Base-by-base conservation (phyloP, 2,329 filamentous ascomycete genomes). In the Colletotrichum sp. region DNA sequence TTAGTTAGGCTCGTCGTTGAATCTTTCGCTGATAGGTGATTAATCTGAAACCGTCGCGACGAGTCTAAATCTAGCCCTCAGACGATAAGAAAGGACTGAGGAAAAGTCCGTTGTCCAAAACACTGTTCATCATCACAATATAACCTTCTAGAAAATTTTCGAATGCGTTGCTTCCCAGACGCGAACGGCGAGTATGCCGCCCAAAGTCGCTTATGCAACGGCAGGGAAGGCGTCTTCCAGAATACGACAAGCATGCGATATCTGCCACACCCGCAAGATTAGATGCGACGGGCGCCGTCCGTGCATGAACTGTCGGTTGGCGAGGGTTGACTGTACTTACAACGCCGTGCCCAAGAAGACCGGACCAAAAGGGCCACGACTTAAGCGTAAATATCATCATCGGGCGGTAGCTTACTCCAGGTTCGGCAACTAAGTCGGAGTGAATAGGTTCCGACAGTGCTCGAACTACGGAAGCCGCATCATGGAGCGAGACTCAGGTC, bases 331-430 rank as follows among this genome's bases (percentile, higher is more conserved):
- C 3, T 84, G 82, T 70, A 82, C 81, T 0, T 84, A 83, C 68
- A 13, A 81, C 12, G 81, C 81, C 1, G 79, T 83, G 5, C 82
- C 79, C 5, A 83, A 82, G 52, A 83, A 83, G 79, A 83, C 81
- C 2, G 82, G 82, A 0, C 81, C 80, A 1, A 81, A 81, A 64
- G 78, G 80, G n/a, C 78, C 71, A 26, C 77, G 76, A 60, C 68
- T 62, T 28, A 44, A 44, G 18, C 60, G 60, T 32, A 64, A 36
- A 21, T 32, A 32, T 15, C 30, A 64, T 32, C 60, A 64, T 64
- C n/a, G 60, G n/a, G 44, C 44, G 44, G n/a, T 1, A 1, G 13
- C n/a, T 21, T 52, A 52, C 44, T 21, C n/a, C 44, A 52, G 44
- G 44, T 52, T 21, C 44, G 44, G 44, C 44, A 8, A 52, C 44